phyloP scores from a whole-genome alignment of 73 alveolate genomes.

The Paraurostyla sp. region DNA sequence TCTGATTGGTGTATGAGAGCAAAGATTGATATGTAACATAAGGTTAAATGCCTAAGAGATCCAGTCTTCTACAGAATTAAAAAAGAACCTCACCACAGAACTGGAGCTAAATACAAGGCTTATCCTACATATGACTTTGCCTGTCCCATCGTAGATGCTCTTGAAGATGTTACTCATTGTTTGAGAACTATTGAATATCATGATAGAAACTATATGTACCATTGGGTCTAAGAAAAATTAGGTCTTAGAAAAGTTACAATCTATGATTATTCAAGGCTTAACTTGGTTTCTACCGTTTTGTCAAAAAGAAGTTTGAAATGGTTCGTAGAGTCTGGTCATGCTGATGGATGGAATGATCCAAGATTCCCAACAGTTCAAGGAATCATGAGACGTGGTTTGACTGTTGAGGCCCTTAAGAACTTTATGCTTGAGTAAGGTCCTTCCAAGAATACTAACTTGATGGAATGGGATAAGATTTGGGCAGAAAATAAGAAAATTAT shows the following conservation, averaged over 20 bases:
- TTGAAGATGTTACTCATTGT: constrained; percentile 98
- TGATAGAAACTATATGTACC: constrained; percentile 96
- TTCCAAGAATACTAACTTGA: constrained; percentile 90
- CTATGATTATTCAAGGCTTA: constrained; percentile 93
- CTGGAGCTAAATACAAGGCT: constrained; percentile 91
- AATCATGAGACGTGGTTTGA: constrained; percentile 98
- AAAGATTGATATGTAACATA: constrained; percentile 88
- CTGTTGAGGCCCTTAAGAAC: constrained; percentile 94
- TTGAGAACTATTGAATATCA: constrained; percentile 98
- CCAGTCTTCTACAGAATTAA: constrained; percentile 97
- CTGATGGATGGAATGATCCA: constrained; percentile 99
- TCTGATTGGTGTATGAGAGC: constrained; percentile 96
- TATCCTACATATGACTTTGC: constrained; percentile 99
- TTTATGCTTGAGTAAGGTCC: constrained; percentile 98
- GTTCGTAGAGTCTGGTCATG: constrained; percentile 94
- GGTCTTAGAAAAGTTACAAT: constrained; percentile 87
- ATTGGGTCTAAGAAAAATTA: constrained; percentile 88
- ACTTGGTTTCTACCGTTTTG: constrained; percentile 90
- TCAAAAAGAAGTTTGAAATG: constrained; percentile 93
- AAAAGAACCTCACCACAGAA: constrained; percentile 91
- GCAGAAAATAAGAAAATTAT: constrained; percentile 88
- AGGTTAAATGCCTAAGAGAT: constrained; percentile 96
- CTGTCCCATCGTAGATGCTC: constrained; percentile 98
- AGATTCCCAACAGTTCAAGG: constrained; percentile 99
- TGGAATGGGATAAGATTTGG: constrained; percentile 98